Conservation (phyloP, 441 rosid species). For the Gossypium schwendimanii region DNA sequence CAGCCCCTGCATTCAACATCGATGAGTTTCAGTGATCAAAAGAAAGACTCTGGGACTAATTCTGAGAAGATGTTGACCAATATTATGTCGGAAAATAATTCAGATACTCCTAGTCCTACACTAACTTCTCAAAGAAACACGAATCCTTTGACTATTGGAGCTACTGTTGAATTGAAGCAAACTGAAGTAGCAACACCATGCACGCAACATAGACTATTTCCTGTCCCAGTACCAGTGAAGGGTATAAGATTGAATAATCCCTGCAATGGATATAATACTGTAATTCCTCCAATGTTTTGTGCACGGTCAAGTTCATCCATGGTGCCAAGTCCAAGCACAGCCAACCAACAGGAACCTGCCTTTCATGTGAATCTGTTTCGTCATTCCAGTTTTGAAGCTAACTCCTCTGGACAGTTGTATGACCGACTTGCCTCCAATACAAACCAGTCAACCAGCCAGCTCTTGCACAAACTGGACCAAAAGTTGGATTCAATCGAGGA, state of each 20-base stretch:
- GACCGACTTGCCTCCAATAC: constrained; percentile 35
- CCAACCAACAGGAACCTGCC: constrained; percentile 44
- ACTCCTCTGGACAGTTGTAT: constrained; percentile 30
- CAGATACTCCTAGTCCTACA: constrained; percentile 30
- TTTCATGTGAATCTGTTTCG: constrained; percentile 26
- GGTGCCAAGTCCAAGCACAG: constrained; percentile 44
- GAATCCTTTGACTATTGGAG: constrained; percentile 26
- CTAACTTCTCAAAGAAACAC: constrained; percentile 42
- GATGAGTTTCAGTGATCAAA: constrained; percentile 21
- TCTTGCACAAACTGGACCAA: constrained; percentile 25
- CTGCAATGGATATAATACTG: constrained; percentile 34
- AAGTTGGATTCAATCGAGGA: constrained; percentile 39
- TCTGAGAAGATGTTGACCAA: constrained; percentile 27
- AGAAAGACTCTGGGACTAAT: constrained; percentile 31
- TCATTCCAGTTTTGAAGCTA: constrained; percentile 27
- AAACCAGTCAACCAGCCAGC: constrained; percentile 29
- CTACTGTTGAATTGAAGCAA: constrained; percentile 28
- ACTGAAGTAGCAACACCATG: constrained; percentile 34
- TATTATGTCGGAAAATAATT: constrained; percentile 19
- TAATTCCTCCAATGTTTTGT: constrained; percentile 26
- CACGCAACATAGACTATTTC: constrained; percentile 34
- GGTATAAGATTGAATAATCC: constrained; percentile 24
- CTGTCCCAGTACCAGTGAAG: constrained; percentile 35
- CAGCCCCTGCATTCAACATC: constrained; percentile 32
- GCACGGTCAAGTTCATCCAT: constrained; percentile 34